Evolutionary conservation across 352 stramenopile species (phyloP).

Genomic region (Phytophthora hybrid): DNA sequence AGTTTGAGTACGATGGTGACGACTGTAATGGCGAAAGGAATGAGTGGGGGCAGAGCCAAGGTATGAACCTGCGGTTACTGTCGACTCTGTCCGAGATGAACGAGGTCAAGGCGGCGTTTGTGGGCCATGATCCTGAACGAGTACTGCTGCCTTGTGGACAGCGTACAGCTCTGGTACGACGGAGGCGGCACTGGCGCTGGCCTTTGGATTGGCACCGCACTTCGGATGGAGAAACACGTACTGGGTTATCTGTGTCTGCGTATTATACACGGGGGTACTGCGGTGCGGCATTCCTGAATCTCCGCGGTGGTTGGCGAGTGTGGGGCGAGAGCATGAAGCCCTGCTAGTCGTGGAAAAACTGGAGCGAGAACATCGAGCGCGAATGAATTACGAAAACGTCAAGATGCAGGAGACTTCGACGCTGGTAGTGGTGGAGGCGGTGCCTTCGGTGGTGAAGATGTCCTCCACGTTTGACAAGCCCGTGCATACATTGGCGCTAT

Average conservation of each 20-base stretch:
- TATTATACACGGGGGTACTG: slow-evolving; percentile 25
- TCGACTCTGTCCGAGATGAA: too few species aligned
- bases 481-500: not conserved
- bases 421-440: not conserved
- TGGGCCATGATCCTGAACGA: too few species aligned
- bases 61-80: too few species aligned
- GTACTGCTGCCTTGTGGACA: too few species aligned
- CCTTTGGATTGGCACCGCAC: slow-evolving; percentile 24
- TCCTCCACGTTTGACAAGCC: not conserved
- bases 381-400: not conserved
- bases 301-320: slow-evolving; percentile 42
- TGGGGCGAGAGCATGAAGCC: slow-evolving; percentile 35
- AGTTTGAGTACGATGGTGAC: too few species aligned
- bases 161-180: too few species aligned
- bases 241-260: slow-evolving; percentile 16
- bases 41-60: too few species aligned
- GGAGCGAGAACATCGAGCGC: not conserved
- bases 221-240: slow-evolving; percentile 40
- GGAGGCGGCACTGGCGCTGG: too few species aligned
- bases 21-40: too few species aligned
- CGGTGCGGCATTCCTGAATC: slow-evolving; percentile 39
- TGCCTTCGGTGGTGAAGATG: not conserved
- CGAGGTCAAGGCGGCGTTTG: too few species aligned
- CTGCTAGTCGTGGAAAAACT: not conserved
- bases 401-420: not conserved